Base-by-base conservation (phyloP, 169 alveolate genomes). In the Babesia microti region DNA sequence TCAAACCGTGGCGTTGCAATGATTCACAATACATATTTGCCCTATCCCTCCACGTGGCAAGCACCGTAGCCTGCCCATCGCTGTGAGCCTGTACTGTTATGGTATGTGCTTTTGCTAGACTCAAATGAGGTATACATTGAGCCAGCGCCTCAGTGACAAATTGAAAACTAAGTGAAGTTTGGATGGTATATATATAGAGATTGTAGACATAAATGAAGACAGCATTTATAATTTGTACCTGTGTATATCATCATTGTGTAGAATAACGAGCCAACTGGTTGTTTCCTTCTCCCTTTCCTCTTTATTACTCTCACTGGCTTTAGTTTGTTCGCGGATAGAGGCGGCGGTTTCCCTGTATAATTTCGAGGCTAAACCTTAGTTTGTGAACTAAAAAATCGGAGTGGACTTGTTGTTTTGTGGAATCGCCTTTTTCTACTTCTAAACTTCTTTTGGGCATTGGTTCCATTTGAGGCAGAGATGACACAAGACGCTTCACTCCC, bases 241-340 rank as follows among this genome's bases (percentile, higher is more conserved):
- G 57, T 82, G 90, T 32, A 82, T 74, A 35, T 82, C 90, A 57
- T 82, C 90, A 48, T 82, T 82, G 53, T 78, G 76, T 6, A 82
- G 69, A 24, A 82, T 71, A n/a, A 82, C 87, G 28, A 72, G 78
- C 90, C 90, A 82, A 1, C 74, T 83, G 11, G 58, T 55, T 5
- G 72, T 35, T 40, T 79, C 76, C 14, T 59, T 42, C 28, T 54
- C 53, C 42, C 89, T 23, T 32, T 72, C 67, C 33, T 65, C 60
- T 50, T 61, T 69, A 19, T 63, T 56, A 35, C 60, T 61, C 30
- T 28, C 45, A 23, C n/a, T 7, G 39, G 50, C 6, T 29, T 19
- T 6, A 1, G 50, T 42, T 11, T 1, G 2, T 18, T 37, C 18
- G 32, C 40, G 36, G 3, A 51, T 23, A 27, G 26, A 11, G 15